Base-by-base conservation (phyloP, 179 eudicot species). In the Silene noctiflora region DNA sequence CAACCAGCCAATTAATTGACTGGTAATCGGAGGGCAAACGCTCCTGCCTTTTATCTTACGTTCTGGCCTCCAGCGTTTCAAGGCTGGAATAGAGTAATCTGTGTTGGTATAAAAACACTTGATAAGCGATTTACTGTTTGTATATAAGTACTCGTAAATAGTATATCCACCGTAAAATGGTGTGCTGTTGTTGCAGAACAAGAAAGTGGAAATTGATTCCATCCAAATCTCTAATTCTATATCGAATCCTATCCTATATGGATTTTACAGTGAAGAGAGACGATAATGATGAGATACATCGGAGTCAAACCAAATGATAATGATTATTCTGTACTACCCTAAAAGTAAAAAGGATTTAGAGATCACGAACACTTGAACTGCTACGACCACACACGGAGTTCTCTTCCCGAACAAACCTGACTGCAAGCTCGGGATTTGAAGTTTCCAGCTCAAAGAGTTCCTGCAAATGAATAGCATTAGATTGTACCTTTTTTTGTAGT, bases 381-480 rank as follows among this genome's bases (percentile, higher is more conserved):
- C 79, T 82, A 48, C 77, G 64, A 65, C 91, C 86, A 63, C 98
- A 95, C 9, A 84, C 80, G 81, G 84, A 93, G 76, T 87, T 87
- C 21, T 89, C 85, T 13, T 86, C 84, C 67, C 84, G 84, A 74
- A 87, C 89, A 53, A 89, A 91, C 82, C 74, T 85, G 81, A 91
- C 77, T 58, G 29, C 70, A n/a, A 91, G 90, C 74, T 91, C 84
- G n/a, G 87, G 72, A 67, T 82, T 82, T 42, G 93, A 86, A 55
- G 87, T 75, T 19, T 95, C 97, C 55, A 93, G 77, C 88, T 95
- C 99, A 39, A 95, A 86, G 62, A 93, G 80, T 55, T 89, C 90
- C 99, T 94, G 80, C 16, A 46, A 44, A 75, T 16, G 22, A 56
- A 60, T 6, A 72, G 71, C 25, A 3, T 70, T 25, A 74, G 69